Evolutionary conservation across 2,329 filamentous ascomycete genomes (phyloP).

Genomic region (Aspergillus sp.): DNA sequence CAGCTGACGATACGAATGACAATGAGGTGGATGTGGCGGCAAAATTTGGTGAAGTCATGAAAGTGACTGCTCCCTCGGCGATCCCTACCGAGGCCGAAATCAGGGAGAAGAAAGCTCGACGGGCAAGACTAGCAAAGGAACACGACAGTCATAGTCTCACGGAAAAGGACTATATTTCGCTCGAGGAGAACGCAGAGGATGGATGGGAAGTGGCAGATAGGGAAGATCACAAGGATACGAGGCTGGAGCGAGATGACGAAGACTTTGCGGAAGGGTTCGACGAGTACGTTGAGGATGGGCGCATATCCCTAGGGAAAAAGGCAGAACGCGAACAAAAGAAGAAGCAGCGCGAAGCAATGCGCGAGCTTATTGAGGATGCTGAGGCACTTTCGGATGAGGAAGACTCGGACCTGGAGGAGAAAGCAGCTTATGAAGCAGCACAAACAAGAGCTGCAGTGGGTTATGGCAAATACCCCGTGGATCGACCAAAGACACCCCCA

Average conservation of each 20-base stretch:
- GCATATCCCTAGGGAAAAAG: constrained; percentile 73
- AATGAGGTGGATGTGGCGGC: constrained; percentile 54
- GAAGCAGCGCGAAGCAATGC: constrained; percentile 73
- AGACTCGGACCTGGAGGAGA: constrained; percentile 64
- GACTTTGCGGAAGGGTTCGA: constrained; percentile 93
- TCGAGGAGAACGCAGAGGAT: constrained; percentile 39
- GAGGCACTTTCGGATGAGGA: constrained; percentile 65
- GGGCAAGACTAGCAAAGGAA: constrained; percentile 75
- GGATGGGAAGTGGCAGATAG: constrained; percentile 53
- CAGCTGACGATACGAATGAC: constrained; percentile 43
- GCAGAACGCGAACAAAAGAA: constrained; percentile 71
- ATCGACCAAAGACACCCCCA: constrained; percentile 61
- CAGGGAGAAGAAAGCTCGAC: constrained; percentile 82
- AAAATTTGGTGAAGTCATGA: constrained; percentile 48
- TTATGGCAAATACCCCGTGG: constrained; percentile 34
- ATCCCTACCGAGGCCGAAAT: constrained; percentile 86
- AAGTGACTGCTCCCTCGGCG: constrained; percentile 34
- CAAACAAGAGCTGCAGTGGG: constrained; percentile 85
- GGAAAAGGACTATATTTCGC: constrained; percentile 56
- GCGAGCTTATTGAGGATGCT: constrained; percentile 76
- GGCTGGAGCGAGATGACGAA: constrained; percentile 82
- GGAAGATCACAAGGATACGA: constrained; percentile 67
- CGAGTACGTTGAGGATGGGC: constrained; percentile 82
- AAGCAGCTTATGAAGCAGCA: constrained; percentile 80
- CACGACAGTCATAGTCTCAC: constrained; percentile 54